These are phyloP conservation scores for Corynascus novoguineensis DNA, from an alignment of 495 filamentous ascomycete genomes.

Conservation along the genomic window DNA sequence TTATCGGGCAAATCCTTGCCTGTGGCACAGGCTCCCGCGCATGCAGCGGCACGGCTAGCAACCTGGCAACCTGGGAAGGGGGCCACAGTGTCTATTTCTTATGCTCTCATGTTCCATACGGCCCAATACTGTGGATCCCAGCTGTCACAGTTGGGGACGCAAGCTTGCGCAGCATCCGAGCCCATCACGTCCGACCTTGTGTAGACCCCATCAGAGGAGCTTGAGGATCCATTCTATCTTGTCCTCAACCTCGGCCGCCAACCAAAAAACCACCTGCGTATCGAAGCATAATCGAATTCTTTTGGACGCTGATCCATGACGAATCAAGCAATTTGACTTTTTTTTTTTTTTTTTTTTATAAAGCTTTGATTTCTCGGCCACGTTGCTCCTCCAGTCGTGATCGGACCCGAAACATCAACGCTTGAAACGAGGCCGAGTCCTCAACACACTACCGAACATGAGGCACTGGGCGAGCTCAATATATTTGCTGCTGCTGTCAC, in stretches of 20 bases:
- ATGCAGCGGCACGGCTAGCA: not conserved
- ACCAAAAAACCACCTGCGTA: not conserved
- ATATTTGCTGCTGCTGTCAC: conserved; percentile 45
- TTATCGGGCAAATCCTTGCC: conserved; percentile 4
- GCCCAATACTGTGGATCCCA: not conserved
- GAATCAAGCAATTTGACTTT: not conserved
- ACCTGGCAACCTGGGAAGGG: not conserved
- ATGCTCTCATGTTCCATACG: not conserved
- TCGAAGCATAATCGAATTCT: not conserved
- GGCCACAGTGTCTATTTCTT: not conserved
- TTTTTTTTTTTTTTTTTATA: no score
- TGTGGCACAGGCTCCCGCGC: not conserved
- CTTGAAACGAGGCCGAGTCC: not conserved
- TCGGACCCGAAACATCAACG: not conserved
- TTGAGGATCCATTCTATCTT: not conserved
- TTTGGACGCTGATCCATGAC: not conserved
- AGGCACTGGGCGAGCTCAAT: conserved; percentile 37
- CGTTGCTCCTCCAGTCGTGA: conserved; percentile 1
- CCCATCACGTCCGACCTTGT: not conserved
- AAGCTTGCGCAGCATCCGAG: conserved; percentile 17
- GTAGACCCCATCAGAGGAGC: not conserved
- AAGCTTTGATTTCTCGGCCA: not conserved
- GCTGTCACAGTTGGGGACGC: not conserved
- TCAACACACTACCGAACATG: conserved; percentile 30
- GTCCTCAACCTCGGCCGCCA: not conserved